Evolutionary conservation across 2,329 filamentous ascomycete genomes (phyloP), one percentile per base, ranked within the genome.

Genomic region (Fusarium piperis): DNA sequence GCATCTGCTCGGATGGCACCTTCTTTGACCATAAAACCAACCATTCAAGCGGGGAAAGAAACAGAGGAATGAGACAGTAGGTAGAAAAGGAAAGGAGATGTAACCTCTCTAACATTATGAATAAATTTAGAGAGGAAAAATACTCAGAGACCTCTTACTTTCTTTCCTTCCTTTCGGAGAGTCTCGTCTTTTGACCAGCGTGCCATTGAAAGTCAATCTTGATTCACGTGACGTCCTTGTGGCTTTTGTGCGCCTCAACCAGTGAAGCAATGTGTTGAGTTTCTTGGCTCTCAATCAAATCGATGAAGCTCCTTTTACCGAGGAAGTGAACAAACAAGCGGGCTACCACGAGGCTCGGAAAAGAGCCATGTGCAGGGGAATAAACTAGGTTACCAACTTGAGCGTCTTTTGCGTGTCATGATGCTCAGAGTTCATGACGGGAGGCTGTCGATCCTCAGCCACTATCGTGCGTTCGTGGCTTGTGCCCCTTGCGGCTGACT

Each of bases 401-500:
- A 48, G 44, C 23, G 44, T 48, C 44, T 48, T 48, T 48, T 48
- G 44, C 44, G 23, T 48, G 23, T 30, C 44, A 51, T 51, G 44
- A 51, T 26, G 18, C 30, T 26, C 52, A 36, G 33, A 55, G 33
- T 36, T 55, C 20, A 38, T 36, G 52, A 23, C 23, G 23, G 23
- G 23, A 55, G 52, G 52, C 52, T 55, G 18, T 28, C 33, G 52
- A 55, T 30, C 44, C 44, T 51, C 44, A 51, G 52, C 52, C 52
- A 55, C 52, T 16, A 55, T 55, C 13, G 23, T 20, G 7, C 52
- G 15, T 18, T 26, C 15, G 70, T 70, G 71, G 67, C 72, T 68
- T 65, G 70, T 72, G 56, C 51, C 61, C 57, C 69, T 48, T 63
- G 52, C 46, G 60, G 70, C 65, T 70, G 67, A 71, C 68, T 75